These are phyloP conservation scores for Colletotrichum abscissum DNA, from an alignment of 2,329 filamentous ascomycete species.

Conservation along the genomic window DNA sequence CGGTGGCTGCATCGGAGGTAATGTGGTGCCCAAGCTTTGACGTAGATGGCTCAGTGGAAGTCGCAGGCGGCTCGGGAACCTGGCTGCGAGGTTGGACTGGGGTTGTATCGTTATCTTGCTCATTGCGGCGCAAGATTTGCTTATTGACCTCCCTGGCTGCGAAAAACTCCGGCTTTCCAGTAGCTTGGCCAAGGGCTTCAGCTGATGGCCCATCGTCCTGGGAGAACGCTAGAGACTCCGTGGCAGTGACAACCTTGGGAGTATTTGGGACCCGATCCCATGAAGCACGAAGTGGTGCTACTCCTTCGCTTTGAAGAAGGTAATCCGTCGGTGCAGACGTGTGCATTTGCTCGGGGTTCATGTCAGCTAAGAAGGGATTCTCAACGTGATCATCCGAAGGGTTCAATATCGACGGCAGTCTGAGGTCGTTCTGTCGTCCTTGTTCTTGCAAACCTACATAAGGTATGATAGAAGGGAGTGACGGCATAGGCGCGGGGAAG, in stretches of 20 bases:
- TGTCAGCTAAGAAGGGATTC: not conserved
- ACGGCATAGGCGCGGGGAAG: not conserved
- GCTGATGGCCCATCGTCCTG: conserved; percentile 33
- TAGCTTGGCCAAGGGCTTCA: conserved; percentile 47
- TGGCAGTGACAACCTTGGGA: not conserved
- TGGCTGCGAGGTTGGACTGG: not conserved
- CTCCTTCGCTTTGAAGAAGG: not conserved
- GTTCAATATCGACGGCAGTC: conserved; percentile 15
- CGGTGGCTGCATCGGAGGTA: not conserved
- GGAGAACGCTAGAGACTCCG: not conserved
- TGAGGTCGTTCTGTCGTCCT: not conserved
- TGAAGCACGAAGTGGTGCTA: not conserved
- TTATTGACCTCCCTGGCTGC: conserved; percentile 52
- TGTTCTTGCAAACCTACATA: not conserved
- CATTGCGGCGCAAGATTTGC: not conserved
- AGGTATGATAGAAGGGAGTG: not conserved
- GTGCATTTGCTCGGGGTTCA: not conserved
- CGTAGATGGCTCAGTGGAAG: not conserved
- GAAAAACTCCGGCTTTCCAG: conserved; percentile 53
- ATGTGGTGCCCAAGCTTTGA: not conserved
- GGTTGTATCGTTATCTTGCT: not conserved
- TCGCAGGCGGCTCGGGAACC: not conserved
- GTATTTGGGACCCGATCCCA: not conserved
- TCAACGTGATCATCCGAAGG: not conserved
- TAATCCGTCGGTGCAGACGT: not conserved